Conservation (phyloP, 2,329 filamentous ascomycete species). For the Botryotinia calthae region DNA sequence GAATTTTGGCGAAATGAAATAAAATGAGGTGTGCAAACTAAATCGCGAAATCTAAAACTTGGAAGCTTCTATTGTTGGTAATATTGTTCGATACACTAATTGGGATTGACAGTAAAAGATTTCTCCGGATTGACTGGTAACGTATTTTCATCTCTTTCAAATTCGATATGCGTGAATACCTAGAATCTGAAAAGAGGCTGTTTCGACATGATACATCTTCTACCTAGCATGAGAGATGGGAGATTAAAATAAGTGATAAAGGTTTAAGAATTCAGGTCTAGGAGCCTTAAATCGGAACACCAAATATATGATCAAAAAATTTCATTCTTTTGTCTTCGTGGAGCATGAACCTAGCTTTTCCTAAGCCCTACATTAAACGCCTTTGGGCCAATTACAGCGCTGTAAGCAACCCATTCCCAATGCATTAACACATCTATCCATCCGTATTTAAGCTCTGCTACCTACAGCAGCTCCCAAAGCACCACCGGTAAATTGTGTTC, state of each 20-base stretch:
- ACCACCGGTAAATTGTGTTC: conserved; percentile 79
- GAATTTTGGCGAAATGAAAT: not conserved
- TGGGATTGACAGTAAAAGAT: not conserved
- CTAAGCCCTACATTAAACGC: conserved; percentile 38
- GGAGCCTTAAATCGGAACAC: not conserved
- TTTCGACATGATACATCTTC: not conserved
- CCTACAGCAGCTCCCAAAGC: conserved; percentile 66
- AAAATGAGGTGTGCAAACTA: not conserved
- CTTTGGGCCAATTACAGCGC: conserved; percentile 34
- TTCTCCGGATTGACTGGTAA: not conserved
- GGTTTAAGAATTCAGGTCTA: not conserved
- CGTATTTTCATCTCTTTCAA: not conserved
- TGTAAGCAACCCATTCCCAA: conserved; percentile 35
- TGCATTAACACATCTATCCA: conserved; percentile 34
- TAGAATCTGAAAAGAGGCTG: not conserved
- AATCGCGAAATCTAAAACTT: not conserved
- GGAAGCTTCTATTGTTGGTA: not conserved
- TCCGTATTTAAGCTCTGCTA: conserved; percentile 48
- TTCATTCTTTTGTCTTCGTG: conserved; percentile 14
- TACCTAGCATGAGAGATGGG: not conserved
- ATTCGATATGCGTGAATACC: not conserved
- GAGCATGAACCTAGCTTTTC: conserved; percentile 31
- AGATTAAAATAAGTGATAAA: not conserved
- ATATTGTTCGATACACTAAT: not conserved
- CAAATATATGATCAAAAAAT: not conserved